Percentiles rank a stretch among this genome's conserved stretches.
These are phyloP conservation scores for Eragrostis curvula DNA, from an alignment of 176 grass and related monocot genomes.

Conservation along the genomic window DNA sequence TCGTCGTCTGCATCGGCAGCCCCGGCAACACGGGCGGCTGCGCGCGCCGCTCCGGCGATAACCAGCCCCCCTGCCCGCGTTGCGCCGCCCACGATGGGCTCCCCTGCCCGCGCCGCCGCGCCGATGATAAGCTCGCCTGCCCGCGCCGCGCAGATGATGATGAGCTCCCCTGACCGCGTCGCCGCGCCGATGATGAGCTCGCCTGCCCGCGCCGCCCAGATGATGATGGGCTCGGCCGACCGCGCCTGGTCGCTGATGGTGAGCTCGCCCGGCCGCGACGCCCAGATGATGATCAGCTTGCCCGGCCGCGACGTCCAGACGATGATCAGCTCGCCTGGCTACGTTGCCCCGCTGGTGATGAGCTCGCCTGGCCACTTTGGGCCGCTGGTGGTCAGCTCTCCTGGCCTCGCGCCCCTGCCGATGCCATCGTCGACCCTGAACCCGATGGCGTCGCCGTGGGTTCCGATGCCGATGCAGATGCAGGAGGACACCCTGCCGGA, in stretches of 20 bases:
- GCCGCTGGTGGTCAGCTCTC: background rate
- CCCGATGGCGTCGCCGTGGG: conserved; percentile 59
- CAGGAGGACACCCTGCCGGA: conserved; percentile 5
- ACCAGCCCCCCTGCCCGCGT: background rate
- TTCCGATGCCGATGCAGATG: conserved; percentile 2
- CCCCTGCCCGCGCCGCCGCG: background rate
- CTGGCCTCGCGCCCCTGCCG: background rate
- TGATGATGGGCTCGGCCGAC: background rate
- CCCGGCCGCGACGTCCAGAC: background rate
- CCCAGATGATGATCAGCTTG: background rate
- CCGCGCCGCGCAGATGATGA: background rate
- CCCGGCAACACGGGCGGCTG: background rate
- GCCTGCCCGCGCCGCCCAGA: background rate
- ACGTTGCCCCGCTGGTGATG: background rate
- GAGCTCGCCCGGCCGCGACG: background rate
- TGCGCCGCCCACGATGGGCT: background rate
- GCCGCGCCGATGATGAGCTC: background rate
- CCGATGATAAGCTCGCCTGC: background rate
- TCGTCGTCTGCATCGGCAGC: conserved; percentile 34
- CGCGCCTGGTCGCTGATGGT: background rate
- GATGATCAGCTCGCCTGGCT: background rate
- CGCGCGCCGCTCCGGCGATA: background rate
- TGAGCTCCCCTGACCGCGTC: no score
- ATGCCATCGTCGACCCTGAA: conserved; percentile 36
- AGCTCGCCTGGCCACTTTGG: background rate